Evolutionary conservation across 257 asterid genomes (phyloP).

Genomic region (Leptodermis oblonga): DNA sequence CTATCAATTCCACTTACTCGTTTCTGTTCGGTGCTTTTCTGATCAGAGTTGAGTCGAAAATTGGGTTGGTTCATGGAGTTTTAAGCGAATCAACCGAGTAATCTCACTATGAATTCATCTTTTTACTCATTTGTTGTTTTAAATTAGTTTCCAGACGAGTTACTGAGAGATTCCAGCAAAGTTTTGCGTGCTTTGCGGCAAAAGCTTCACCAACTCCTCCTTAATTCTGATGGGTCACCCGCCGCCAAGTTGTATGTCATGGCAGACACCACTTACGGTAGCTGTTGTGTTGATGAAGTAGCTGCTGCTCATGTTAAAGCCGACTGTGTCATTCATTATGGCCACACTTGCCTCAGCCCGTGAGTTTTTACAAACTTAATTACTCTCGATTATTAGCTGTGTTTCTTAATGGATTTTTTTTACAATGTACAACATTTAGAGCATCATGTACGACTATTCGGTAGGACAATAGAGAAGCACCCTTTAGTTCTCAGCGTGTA

Average conservation of each 20-base stretch:
- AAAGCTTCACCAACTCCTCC: conserved; percentile 24
- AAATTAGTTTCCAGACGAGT: conserved; percentile 71
- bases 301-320: conserved; percentile 91
- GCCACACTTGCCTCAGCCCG: conserved; percentile 96
- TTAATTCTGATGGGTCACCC: conserved; percentile 7
- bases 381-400: neutral
- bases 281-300: conserved; percentile 95
- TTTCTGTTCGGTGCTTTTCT: neutral
- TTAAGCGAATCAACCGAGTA: neutral
- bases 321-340: conserved; percentile 68
- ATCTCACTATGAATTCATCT: neutral
- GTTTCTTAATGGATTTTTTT: neutral
- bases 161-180: conserved; percentile 59
- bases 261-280: conserved; percentile 95
- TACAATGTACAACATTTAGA: neutral
- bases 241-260: conserved; percentile 69
- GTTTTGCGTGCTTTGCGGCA: conserved; percentile 54
- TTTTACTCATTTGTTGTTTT: neutral
- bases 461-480: neutral
- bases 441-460: neutral
- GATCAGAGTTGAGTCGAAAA: too few species aligned
- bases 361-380: conserved; percentile 30
- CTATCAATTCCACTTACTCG: neutral
- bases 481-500: neutral
- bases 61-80: neutral